Percentiles rank a stretch among this genome's conserved stretches.
Evolutionary conservation across 139 green algal genomes (phyloP).

Genomic region (Chlamydomonas sp.): DNA sequence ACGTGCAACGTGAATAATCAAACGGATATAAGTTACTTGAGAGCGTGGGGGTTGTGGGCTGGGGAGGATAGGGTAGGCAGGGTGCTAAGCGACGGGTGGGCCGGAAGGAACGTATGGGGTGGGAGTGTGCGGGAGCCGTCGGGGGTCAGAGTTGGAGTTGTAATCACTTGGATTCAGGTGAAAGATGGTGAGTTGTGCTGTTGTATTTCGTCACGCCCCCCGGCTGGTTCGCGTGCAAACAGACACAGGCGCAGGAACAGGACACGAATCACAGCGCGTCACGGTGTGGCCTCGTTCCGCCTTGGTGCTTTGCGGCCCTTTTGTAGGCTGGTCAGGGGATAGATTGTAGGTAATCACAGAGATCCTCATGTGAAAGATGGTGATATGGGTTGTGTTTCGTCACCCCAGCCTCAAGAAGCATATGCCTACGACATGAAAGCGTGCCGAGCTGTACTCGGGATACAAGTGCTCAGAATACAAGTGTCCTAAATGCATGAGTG

Average conservation of each 20-base stretch:
- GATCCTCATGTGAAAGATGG: conserved; percentile 52
- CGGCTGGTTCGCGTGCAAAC: neutral
- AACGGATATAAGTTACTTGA: neutral
- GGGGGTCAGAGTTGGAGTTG: conserved; percentile 28
- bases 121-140: neutral
- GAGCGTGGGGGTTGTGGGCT: too few relatives aligned
- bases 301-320: too few relatives aligned
- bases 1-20: neutral
- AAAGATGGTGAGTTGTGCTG: conserved; percentile 53
- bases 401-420: neutral
- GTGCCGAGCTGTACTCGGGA: too few relatives aligned
- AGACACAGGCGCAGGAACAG: too few relatives aligned
- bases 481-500: too few relatives aligned
- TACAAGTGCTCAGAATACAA: too few relatives aligned
- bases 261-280: too few relatives aligned
- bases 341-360: conserved; percentile 42
- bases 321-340: conserved; percentile 26
- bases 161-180: conserved; percentile 49
- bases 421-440: too few relatives aligned
- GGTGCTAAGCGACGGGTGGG: too few relatives aligned
- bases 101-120: neutral
- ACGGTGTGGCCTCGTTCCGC: too few relatives aligned
- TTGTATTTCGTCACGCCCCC: conserved; percentile 31
- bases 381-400: conserved; percentile 38
- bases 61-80: too few relatives aligned